These are phyloP conservation scores for Plasmodium relictum DNA, from an alignment of 169 alveolate species.

Conservation along the genomic window DNA sequence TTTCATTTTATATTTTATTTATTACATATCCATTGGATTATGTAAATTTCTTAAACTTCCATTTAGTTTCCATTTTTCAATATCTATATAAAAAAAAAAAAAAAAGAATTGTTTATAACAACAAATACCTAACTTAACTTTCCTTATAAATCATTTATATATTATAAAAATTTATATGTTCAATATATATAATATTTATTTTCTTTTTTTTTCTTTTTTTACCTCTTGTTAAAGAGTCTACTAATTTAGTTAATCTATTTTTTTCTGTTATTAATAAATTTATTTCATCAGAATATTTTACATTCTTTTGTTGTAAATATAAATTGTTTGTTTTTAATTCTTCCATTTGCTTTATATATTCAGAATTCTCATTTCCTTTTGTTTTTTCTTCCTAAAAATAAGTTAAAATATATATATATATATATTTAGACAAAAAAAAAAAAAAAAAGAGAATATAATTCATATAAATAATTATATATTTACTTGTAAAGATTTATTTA, in stretches of 20 bases:
- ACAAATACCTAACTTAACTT: neutral
- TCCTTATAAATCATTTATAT: neutral
- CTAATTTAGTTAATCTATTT: slow-evolving; percentile 58
- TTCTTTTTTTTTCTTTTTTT: slow-evolving; percentile 21
- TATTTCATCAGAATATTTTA: slow-evolving; percentile 33
- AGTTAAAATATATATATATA: neutral
- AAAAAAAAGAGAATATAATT: neutral
- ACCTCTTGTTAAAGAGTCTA: slow-evolving; percentile 64
- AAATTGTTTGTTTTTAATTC: slow-evolving; percentile 35
- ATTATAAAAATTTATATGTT: neutral
- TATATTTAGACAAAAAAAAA: neutral
- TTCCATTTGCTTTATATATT: slow-evolving; percentile 39
- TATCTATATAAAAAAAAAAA: no score
- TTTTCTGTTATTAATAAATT: slow-evolving; percentile 54
- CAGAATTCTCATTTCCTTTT: slow-evolving; percentile 10
- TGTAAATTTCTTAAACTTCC: slow-evolving; percentile 14
- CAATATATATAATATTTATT: neutral
- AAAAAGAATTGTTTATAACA: no score
- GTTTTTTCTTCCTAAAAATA: slow-evolving; percentile 43
- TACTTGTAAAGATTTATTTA: slow-evolving; percentile 64
- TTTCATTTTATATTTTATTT: no score
- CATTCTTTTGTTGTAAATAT: slow-evolving; percentile 24
- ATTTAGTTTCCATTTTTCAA: slow-evolving; percentile 51
- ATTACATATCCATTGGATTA: slow-evolving; percentile 8
- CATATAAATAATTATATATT: neutral